Evolutionary conservation across 768 basidiomycete species (phyloP), one percentile per base, ranked within the genome.

Genomic region (Lyophyllum decastes): DNA sequence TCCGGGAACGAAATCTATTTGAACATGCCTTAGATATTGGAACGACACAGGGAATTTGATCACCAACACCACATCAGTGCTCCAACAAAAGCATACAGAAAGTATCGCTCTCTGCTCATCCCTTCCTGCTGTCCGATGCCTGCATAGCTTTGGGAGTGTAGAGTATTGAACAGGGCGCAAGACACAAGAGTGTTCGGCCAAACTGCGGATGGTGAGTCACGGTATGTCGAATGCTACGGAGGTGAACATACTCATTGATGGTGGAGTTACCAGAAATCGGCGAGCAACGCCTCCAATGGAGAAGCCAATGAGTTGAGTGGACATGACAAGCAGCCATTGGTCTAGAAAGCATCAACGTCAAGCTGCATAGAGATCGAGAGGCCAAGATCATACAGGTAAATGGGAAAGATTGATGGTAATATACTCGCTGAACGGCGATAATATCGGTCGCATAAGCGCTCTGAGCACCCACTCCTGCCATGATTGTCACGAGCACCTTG

Each of bases 111-210:
- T 64, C 87, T 74, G 44, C 76, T 79, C 44, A 87, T 67, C 3
- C 84, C 84, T 24, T 79, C 81, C 34, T 78, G 78, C 16, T 73
- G 65, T 1, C 84, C 84, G 52, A 82, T 77, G 0, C 85, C 85
- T 26, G 79, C 79, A 59, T 85, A 84, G 35, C 73, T 77, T 52
- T 83, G 78, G 0, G 83, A 82, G 67, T 91, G 89, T 8, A 91
- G 77, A 0, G 89, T 91, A 61, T 91, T 90, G 69, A 88, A 89
- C 2, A 90, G 70, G 2, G 87, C 85, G 63, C 88, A 89, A 0
- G 81, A 76, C 12, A 90, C 89, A 4, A 91, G 76, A 40, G 85
- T 85, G 55, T 82, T 80, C 1, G 89, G 89, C 89, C 89, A 91
- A 44, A 91, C 87, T 85, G 9, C 27, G 26, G 7, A 24, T 45